A percentile compares a stretch with the other conserved stretches of the same genome.
Conservation (phyloP, 129 eudicot species). For the Ambrosia trifida region DNA sequence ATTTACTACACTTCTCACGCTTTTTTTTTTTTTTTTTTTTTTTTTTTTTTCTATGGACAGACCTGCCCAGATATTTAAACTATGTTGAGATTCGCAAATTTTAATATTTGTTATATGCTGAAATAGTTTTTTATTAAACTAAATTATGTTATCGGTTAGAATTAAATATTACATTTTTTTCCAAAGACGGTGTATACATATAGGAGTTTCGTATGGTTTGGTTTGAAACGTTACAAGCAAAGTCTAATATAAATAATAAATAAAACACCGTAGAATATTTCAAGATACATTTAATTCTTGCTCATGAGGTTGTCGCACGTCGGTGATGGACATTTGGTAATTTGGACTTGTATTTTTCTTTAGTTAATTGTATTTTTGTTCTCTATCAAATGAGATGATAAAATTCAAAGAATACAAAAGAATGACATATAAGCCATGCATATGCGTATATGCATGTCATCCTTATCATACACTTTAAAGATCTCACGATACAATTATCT, state of each 20-base stretch:
- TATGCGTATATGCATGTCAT: too few relatives aligned
- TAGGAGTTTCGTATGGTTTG: slow-evolving; percentile 2
- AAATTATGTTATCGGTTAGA: not conserved
- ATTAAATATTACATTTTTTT: not conserved
- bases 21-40: too few relatives aligned
- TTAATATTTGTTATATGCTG: not conserved
- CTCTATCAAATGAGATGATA: not conserved
- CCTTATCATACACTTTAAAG: too few relatives aligned
- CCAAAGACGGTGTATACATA: not conserved
- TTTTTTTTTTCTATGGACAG: too few relatives aligned
- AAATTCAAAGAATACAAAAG: not conserved
- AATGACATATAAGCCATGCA: too few relatives aligned
- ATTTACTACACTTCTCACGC: too few relatives aligned
- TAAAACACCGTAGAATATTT: not conserved
- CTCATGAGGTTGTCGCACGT: slow-evolving; percentile 12
- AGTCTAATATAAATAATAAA: not conserved
- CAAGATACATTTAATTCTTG: slow-evolving; percentile 20
- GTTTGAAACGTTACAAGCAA: slow-evolving; percentile 5
- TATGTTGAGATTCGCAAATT: too few relatives aligned
- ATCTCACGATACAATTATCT: too few relatives aligned
- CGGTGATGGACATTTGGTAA: slow-evolving; percentile 24
- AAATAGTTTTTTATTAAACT: not conserved
- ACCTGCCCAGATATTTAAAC: too few relatives aligned
- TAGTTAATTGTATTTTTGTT: not conserved
- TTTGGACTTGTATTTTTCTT: not conserved